phyloP scores from a whole-genome alignment of 2,329 filamentous ascomycete genomes.

The Simplicillium aogashimaense region DNA sequence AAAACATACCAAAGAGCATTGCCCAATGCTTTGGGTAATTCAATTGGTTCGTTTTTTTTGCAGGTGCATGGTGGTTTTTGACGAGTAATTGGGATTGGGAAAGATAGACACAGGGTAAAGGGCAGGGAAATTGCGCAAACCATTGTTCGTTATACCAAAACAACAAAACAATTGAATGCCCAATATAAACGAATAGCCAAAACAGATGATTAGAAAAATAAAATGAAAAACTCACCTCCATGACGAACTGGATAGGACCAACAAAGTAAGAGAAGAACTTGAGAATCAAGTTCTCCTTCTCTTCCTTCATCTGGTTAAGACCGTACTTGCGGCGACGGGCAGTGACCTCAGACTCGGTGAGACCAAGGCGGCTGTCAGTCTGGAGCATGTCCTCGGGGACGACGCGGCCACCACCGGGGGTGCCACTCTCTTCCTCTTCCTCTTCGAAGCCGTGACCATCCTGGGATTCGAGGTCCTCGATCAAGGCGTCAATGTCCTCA shows the following conservation, averaged over 20 bases:
- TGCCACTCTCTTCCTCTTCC: slow-evolving; percentile 43
- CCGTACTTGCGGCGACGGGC: slow-evolving; percentile 61
- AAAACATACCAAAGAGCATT: slow-evolving; percentile 7
- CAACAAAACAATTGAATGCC: slow-evolving; percentile 5
- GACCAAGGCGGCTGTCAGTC: slow-evolving; percentile 63
- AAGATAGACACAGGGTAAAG: too few species aligned
- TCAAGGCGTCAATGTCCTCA: slow-evolving; percentile 77
- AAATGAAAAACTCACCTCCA: slow-evolving; percentile 55
- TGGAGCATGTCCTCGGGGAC: slow-evolving; percentile 68
- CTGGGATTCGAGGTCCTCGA: slow-evolving; percentile 76
- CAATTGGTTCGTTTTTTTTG: too few species aligned
- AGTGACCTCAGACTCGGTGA: slow-evolving; percentile 61
- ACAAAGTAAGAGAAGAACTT: slow-evolving; percentile 80
- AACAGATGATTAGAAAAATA: slow-evolving; percentile 3
- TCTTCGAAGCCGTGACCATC: slow-evolving; percentile 60
- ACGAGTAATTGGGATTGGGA: too few species aligned
- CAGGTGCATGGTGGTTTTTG: too few species aligned
- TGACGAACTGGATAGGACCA: slow-evolving; percentile 87
- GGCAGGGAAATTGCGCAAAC: too few species aligned
- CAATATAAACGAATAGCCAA: slow-evolving; percentile 7
- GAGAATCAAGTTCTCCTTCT: slow-evolving; percentile 74
- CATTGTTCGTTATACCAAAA: slow-evolving; percentile 1
- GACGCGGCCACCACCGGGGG: slow-evolving; percentile 44
- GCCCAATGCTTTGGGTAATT: neutral
- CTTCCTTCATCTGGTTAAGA: slow-evolving; percentile 84